Base-by-base conservation (phyloP, 257 asterid genomes). In the Jacaranda mimosifolia region DNA sequence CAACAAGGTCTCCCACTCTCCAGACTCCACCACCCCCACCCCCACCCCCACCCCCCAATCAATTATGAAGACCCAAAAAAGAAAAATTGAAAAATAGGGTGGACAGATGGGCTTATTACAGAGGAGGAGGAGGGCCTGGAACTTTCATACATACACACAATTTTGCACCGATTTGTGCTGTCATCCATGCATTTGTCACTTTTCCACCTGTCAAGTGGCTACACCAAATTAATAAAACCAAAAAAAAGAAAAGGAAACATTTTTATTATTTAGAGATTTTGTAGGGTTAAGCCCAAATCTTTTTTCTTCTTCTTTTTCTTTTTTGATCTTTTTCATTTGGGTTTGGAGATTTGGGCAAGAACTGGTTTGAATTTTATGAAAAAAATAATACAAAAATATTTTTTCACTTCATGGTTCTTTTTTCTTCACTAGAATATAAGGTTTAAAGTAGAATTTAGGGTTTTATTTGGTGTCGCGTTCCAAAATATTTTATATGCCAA, bases 91-190 rank as follows among this genome's bases (percentile, higher is more conserved):
- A 55, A 38, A 66, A 49, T n/a, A 1, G 38, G 18, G 76, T 58
- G 79, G 76, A 26, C 32, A 26, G 32, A 26, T 26, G 32, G 32
- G 32, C 32, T 26, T 26, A 26, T 26, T 79, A 79, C 76, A 40
- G 67, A 76, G 79, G 76, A 71, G 42, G 17, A 67, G 55, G 15
- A 71, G 51, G 48, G 56, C 65, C 69, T 74, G n/a, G 15, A 74
- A 12, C 43, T 26, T 68, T 60, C 55, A 45, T n/a, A 9, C 40
- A 70, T 11, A 10, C 69, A 32, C 74, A 77, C 68, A 71, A 70
- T 15, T 64, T 63, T 48, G n/a, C 85, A 66, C 82, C 82, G 60
- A 63, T 76, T 56, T 65, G 63, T 66, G 79, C 19, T 67, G 79
- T 76, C 85, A 12, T 66, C 1, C 76, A 76, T 66, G 72, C 70